These are phyloP conservation scores for Cladosporium sp. DNA, from an alignment of 2,329 filamentous ascomycete species.

Conservation along the genomic window DNA sequence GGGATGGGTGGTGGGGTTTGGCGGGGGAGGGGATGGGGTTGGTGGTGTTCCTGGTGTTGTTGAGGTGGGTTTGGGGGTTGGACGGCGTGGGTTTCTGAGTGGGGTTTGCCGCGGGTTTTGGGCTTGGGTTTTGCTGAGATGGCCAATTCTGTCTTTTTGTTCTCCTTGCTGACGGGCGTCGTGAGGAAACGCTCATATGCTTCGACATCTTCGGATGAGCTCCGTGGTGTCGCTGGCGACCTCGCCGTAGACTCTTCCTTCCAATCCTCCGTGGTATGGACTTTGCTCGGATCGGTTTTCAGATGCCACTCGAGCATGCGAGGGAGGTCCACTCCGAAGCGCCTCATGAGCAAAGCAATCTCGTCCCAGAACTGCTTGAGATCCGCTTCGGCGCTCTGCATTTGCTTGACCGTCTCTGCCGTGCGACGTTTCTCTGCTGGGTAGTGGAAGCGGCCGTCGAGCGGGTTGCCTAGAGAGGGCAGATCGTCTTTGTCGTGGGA, in stretches of 20 bases:
- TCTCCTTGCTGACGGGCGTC: not conserved
- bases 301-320: not conserved
- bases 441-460: slow-evolving; percentile 41
- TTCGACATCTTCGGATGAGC: not conserved
- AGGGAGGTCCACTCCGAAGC: not conserved
- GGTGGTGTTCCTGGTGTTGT: not conserved
- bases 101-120: not conserved
- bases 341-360: slow-evolving; percentile 3
- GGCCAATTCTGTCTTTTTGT: not conserved
- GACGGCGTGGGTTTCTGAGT: too few relatives aligned
- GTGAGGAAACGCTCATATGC: too few relatives aligned
- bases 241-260: not conserved
- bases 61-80: slow-evolving; percentile 24
- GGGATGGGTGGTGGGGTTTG: slow-evolving; percentile 24
- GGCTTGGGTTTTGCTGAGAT: not conserved
- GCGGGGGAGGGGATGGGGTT: slow-evolving; percentile 8
- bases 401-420: slow-evolving; percentile 39
- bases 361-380: slow-evolving; percentile 46
- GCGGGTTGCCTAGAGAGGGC: not conserved
- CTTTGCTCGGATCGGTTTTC: not conserved
- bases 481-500: not conserved
- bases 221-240: not conserved
- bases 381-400: slow-evolving; percentile 44
- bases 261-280: not conserved
- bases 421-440: slow-evolving; percentile 46